Conservation (phyloP, 192 early-diverging fungal genomes). For the Piromyces finnis region DNA sequence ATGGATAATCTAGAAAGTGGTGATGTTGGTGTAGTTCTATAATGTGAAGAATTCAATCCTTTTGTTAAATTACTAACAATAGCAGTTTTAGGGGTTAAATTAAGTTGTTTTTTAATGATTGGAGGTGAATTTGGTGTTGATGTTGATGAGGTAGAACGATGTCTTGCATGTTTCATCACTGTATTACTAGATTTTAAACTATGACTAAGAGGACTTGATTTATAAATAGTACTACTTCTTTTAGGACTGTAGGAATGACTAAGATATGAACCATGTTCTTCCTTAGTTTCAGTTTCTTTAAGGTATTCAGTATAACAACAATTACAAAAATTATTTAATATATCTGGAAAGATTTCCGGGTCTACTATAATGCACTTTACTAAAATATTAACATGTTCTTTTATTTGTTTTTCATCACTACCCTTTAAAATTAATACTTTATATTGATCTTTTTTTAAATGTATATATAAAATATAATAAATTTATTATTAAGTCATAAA, state of each 20-base stretch:
- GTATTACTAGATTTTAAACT: background rate
- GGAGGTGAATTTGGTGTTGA: background rate
- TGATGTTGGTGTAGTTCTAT: background rate
- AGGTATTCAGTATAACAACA: background rate
- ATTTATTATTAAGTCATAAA: too few species aligned
- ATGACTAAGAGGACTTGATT: background rate
- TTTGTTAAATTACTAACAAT: background rate
- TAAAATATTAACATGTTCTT: background rate
- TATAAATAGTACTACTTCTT: background rate
- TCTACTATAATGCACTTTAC: background rate
- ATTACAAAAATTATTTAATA: background rate
- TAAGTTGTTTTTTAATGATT: background rate
- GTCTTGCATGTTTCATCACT: background rate
- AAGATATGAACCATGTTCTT: background rate
- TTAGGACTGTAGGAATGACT: background rate
- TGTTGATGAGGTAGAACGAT: background rate
- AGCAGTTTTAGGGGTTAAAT: background rate
- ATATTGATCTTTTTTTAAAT: background rate
- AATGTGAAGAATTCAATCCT: background rate
- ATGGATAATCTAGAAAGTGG: background rate
- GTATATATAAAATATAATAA: too few species aligned
- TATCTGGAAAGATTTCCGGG: background rate
- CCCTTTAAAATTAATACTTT: background rate
- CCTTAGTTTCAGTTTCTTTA: background rate
- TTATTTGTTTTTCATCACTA: background rate